Conservation (phyloP, 805 yeast species). For the Vanderwaltozyma tropicalis region DNA sequence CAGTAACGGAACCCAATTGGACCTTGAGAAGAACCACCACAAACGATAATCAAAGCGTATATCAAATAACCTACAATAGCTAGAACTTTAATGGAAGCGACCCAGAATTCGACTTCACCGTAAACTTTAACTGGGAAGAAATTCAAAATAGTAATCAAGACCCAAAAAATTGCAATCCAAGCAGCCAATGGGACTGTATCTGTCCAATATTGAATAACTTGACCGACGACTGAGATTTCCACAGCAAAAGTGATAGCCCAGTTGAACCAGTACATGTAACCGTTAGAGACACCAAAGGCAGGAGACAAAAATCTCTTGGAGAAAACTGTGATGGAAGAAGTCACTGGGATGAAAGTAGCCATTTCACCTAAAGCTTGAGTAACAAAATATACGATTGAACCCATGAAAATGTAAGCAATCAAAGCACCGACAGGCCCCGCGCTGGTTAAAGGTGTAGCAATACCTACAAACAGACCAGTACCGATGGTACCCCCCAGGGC, state of each 20-base stretch:
- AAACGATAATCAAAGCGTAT: slow-evolving; percentile 44
- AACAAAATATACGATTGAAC: slow-evolving; percentile 47
- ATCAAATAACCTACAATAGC: slow-evolving; percentile 47
- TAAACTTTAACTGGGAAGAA: slow-evolving; percentile 45
- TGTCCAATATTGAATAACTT: slow-evolving; percentile 47
- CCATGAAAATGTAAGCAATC: slow-evolving; percentile 53
- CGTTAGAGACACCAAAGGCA: slow-evolving; percentile 57
- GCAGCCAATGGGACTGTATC: slow-evolving; percentile 45
- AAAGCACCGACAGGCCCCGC: slow-evolving; percentile 59
- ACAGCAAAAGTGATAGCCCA: slow-evolving; percentile 65
- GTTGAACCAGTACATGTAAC: slow-evolving; percentile 62
- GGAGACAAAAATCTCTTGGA: slow-evolving; percentile 53
- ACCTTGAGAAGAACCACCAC: slow-evolving; percentile 46
- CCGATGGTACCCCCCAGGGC: slow-evolving; percentile 70
- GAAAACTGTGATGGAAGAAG: slow-evolving; percentile 53
- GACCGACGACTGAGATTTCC: slow-evolving; percentile 48
- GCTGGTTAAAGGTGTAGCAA: slow-evolving; percentile 41
- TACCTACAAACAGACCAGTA: slow-evolving; percentile 58
- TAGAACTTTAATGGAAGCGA: slow-evolving; percentile 41
- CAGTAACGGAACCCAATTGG: slow-evolving; percentile 57
- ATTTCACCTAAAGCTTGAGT: slow-evolving; percentile 63
- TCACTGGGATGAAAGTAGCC: slow-evolving; percentile 63
- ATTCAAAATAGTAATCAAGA: slow-evolving; percentile 34
- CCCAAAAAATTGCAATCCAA: slow-evolving; percentile 49
- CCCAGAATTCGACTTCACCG: slow-evolving; percentile 52